Evolutionary conservation across 2,329 filamentous ascomycete genomes (phyloP), one percentile per base, ranked within the genome.

Genomic region (Alternaria metachromatica): DNA sequence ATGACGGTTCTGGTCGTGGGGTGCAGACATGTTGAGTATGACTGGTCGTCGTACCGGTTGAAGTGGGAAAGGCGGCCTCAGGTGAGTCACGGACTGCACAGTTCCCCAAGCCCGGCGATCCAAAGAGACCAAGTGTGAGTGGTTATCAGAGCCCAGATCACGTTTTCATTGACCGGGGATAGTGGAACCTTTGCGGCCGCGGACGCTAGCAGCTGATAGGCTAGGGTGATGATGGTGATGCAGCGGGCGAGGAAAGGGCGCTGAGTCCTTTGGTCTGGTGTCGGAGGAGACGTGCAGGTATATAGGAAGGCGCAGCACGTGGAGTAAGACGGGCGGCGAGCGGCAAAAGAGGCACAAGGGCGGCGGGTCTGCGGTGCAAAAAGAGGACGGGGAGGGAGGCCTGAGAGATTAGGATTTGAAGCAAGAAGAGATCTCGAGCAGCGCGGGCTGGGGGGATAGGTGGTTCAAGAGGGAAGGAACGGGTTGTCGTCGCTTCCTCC

Each of bases 1-100:
- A 69, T 84, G 78, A 66, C 74, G 74, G 64, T 76, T 82, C 66
- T 83, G 76, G 64, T 73, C 72, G 62, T 77, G 75, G 72, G 79
- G 66, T 64, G 74, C 70, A 60, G 77, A 77, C 79, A 81, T 81
- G 70, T 67, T 77, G 72, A 62, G 43, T 72, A 69, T 79, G 76
- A 80, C 75, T 80, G 73, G 73, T 55, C 66, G 63, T 57, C 68
- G 62, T 67, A 70, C 63, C 63, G 63, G 67, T 70, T 66, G 63
- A 60, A 66, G 67, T 62, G 68, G 71, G 62, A 68, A 73, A 66
- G 68, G 65, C 68, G 72, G 71, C 72, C 71, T 74, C 72, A 72
- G 73, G 67, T 80, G 77, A 80, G 76, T 80, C 77, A 80, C 69
- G 68, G 64, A 67, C 63, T 67, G 68, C 49, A 68, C 66, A 67